Evolutionary conservation across 768 basidiomycete species (phyloP), one percentile per base, ranked within the genome.

Genomic region (Ramaria sp.): DNA sequence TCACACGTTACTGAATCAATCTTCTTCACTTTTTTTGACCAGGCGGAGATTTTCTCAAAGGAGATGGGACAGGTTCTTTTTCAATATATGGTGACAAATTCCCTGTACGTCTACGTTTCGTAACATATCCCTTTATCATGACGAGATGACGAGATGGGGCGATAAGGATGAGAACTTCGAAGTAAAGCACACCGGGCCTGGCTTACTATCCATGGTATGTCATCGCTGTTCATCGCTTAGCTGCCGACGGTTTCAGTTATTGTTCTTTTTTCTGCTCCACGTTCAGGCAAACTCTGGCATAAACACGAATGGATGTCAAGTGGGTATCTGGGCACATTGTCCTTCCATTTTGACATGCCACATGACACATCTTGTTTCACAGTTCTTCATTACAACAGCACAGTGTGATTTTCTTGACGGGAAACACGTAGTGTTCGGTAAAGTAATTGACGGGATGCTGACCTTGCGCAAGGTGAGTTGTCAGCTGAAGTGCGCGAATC

Each of bases 31-130:
- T 18, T 39, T 15, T 15, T 12, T 30, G 15, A 20, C 10, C 55
- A 90, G 90, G 89, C 44, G 96, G 96, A 0, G 96, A 99, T 65
- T 99, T 98, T 60, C 61, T 94, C 60, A 94, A 94, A 58, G 82
- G 83, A 3, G 96, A 99, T 62, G 96, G 96, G 34, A 97, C 95
- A 1, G 96, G 96, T 1, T 82, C 85, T 0, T 93, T 94, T 69
- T 95, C 91, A n/a, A 90, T 99, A 59, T 98, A 96, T 62, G 95
- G 95, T 24, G 86, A 89, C 62, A 91, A 88, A 61, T 95, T 95
- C 63, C 86, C 84, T 0, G 93, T 94, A 42, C 56, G 81, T 70
- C 20, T 41, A 18, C 39, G 2, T n/a, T 16, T 34, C 32, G 7
- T 34, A 34, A 13, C 8, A 34, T 8, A 34, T 34, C 32, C 18